A percentile compares a stretch with the other conserved stretches of the same genome.
Conservation (phyloP, 2,329 filamentous ascomycete genomes). For the Trichoderma oligosporum region DNA sequence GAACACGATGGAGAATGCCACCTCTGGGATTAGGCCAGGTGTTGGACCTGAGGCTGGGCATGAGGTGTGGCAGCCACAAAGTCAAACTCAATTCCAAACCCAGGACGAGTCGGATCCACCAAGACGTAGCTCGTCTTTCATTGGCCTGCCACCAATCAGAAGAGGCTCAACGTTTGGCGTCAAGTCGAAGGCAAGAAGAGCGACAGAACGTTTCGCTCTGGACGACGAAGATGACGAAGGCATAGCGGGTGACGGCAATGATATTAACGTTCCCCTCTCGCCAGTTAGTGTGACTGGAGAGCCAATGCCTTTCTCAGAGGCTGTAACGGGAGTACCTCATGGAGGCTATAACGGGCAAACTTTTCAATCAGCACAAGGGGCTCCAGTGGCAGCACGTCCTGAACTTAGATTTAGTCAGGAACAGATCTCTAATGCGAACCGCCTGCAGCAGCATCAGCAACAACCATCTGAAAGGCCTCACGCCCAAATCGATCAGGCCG, state of each 20-base stretch:
- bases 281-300: not conserved
- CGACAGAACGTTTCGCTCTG: slow-evolving; percentile 32
- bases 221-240: slow-evolving; percentile 38
- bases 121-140: slow-evolving; percentile 49
- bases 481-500: not conserved
- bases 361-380: not conserved
- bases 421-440: not conserved
- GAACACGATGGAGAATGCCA: slow-evolving; percentile 13
- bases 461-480: not conserved
- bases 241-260: not conserved
- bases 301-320: not conserved
- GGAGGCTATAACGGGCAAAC: not conserved
- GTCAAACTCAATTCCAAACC: slow-evolving; percentile 2
- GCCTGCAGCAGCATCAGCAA: not conserved
- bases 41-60: not conserved
- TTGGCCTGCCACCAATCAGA: slow-evolving; percentile 56
- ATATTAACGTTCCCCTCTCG: not conserved
- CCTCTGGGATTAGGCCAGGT: slow-evolving; percentile 19
- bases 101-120: slow-evolving; percentile 28
- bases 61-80: slow-evolving; percentile 16
- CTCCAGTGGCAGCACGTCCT: not conserved
- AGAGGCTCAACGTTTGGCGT: slow-evolving; percentile 55
- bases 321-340: not conserved
- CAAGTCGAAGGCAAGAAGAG: slow-evolving; percentile 33
- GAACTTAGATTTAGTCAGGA: not conserved